Conservation (phyloP, 305 asterid species). For the Fraxinus velutina region DNA sequence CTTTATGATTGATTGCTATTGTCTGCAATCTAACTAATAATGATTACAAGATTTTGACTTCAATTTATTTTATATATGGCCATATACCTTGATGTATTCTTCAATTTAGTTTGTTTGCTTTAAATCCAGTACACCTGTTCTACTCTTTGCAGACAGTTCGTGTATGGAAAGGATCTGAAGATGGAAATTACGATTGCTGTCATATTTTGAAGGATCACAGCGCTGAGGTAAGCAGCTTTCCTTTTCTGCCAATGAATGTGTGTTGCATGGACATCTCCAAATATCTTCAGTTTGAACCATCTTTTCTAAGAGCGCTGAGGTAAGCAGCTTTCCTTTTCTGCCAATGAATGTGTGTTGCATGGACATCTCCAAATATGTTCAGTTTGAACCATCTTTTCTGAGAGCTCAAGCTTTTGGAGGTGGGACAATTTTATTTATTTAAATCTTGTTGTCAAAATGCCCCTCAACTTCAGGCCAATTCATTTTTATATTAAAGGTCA, state of each 20-base stretch:
- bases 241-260: too few relatives aligned
- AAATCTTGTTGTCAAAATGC: background rate
- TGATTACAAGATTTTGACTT: background rate
- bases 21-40: background rate
- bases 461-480: background rate
- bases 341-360: too few relatives aligned
- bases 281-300: too few relatives aligned
- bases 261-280: too few relatives aligned
- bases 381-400: background rate
- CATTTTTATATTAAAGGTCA: background rate
- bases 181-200: slow-evolving; percentile 62
- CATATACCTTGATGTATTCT: background rate
- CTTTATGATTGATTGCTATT: background rate
- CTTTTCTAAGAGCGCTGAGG: slow-evolving; percentile 95
- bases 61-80: background rate
- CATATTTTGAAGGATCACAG: slow-evolving; percentile 81
- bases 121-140: slow-evolving; percentile 10
- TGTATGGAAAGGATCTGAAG: slow-evolving; percentile 78
- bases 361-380: background rate
- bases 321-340: slow-evolving; percentile 1
- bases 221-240: slow-evolving; percentile 55
- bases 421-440: background rate
- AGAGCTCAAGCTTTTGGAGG: background rate
- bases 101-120: background rate
- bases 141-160: slow-evolving; percentile 77